A percentile compares a stretch with the other conserved stretches of the same genome.
phyloP scores from a whole-genome alignment of 106 monocot genomes.

The Gastrodia elata region DNA sequence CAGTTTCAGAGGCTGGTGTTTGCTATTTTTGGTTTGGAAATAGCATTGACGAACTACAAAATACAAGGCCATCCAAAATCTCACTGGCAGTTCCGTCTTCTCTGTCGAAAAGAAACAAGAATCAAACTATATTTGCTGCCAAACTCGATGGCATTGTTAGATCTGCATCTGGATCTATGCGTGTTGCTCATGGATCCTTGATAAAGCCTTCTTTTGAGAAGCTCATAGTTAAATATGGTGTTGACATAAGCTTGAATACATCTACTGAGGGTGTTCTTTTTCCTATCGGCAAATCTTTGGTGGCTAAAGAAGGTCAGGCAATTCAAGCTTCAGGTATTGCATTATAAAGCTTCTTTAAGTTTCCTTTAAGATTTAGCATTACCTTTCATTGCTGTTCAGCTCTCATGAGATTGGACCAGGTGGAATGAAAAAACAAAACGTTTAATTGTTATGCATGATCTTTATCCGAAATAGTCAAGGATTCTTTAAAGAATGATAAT shows the following conservation, averaged over 20 bases:
- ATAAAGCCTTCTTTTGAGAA: conserved; percentile 85
- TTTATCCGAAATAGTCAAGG: neutral
- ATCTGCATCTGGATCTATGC: conserved; percentile 27
- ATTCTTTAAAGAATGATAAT: neutral
- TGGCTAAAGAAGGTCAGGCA: conserved; percentile 29
- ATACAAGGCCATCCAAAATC: conserved; percentile 63
- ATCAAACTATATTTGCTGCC: conserved; percentile 57
- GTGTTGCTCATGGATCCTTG: conserved; percentile 59
- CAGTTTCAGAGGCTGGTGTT: conserved; percentile 69
- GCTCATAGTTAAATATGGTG: conserved; percentile 45
- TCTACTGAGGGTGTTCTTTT: conserved; percentile 65
- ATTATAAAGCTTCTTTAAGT: neutral
- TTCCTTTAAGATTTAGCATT: neutral
- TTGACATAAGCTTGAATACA: conserved; percentile 38
- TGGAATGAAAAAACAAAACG: neutral
- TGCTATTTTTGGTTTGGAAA: conserved; percentile 87
- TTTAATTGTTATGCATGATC: neutral
- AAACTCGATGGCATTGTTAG: conserved; percentile 39
- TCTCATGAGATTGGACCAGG: neutral
- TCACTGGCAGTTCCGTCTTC: conserved; percentile 28
- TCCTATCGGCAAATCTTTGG: conserved; percentile 17
- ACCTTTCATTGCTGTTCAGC: neutral
- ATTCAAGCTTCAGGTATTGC: conserved; percentile 42
- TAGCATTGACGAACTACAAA: conserved; percentile 45
- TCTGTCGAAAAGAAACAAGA: conserved; percentile 17